Evolutionary conservation across 257 asterid genomes (phyloP), one percentile per base, ranked within the genome.

Genomic region (Phtheirospermum japonicum): DNA sequence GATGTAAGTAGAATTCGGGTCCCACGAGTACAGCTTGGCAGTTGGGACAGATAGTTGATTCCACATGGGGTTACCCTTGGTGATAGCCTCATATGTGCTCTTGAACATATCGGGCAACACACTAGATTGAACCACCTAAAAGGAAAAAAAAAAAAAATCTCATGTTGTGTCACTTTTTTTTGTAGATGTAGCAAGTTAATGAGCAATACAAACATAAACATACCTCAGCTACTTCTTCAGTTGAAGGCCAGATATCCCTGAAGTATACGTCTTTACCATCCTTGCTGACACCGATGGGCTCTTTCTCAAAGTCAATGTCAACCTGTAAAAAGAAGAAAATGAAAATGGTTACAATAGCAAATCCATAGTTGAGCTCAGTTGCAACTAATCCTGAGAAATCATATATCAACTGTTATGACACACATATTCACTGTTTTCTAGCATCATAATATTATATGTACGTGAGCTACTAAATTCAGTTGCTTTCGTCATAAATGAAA

Each of bases 241-340:
- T 86, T 65, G 98, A 71, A 26, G 98, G 98, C 98, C 98, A 88
- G 33, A 91, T 81, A 73, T 91, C 98, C 76, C 77, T 83, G 67
- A 91, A 88, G 75, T 81, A 91, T 14, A 91, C 95, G 8, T 80
- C 81, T 72, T 83, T 86, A 10, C 96, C 98, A 32, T 85, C 93
- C 75, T 88, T 84, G 53, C 95, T 86, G 16, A 82, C 80, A 8
- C 98, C 98, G 76, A 91, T 83, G 51, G 98, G 96, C 80, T 91
- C 96, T 79, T 81, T 88, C 59, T 84, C 95, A 57, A 91, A 91
- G 73, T 91, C 98, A 56, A 91, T 88, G 72, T 91, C 85, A 64
- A 88, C 98, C 98, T 91, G 81, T 63, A 66, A 53, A 68, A 51
- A 52, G 20, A 59, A 67, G 52, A 6, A n/a, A 12, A 23, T 10